phyloP scores from a whole-genome alignment of 108 stramenopile species.

The Discostella pseudostelligera region DNA sequence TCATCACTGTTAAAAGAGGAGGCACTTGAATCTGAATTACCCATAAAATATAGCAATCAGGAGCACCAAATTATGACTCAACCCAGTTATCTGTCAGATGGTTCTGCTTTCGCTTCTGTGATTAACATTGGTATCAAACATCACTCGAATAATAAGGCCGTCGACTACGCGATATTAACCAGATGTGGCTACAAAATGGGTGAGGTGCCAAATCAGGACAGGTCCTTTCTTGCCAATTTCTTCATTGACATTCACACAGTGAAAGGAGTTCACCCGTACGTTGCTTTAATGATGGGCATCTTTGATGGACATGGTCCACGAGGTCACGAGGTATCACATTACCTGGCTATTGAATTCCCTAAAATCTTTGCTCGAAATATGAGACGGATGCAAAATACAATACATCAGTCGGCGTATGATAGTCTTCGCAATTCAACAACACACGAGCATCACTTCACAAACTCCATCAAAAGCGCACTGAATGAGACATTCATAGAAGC shows the following conservation, averaged over 20 bases:
- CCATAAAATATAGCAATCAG: conserved; percentile 21
- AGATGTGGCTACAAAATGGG: conserved; percentile 34
- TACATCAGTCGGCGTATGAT: background rate
- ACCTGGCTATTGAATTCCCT: conserved; percentile 53
- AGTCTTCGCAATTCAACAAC: background rate
- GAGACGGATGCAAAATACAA: conserved; percentile 12
- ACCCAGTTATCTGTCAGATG: background rate
- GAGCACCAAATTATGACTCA: conserved; percentile 1
- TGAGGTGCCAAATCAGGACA: conserved; percentile 26
- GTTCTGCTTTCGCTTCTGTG: conserved; percentile 4
- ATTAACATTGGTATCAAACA: background rate
- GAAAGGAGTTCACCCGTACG: background rate
- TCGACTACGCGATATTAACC: conserved; percentile 19
- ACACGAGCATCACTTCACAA: background rate
- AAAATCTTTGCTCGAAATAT: conserved; percentile 44
- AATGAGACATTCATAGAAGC: conserved; percentile 60
- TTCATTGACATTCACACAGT: background rate
- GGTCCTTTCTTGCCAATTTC: conserved; percentile 33
- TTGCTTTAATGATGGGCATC: conserved; percentile 57
- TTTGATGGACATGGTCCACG: conserved; percentile 76
- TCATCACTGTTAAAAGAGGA: conserved; percentile 19
- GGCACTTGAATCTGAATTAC: conserved; percentile 33
- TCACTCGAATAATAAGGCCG: background rate
- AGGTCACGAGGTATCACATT: conserved; percentile 64
- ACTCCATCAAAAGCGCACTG: conserved; percentile 27